Evolutionary conservation across 2,329 filamentous ascomycete genomes (phyloP).

Genomic region (Scedosporium apiospermum): DNA sequence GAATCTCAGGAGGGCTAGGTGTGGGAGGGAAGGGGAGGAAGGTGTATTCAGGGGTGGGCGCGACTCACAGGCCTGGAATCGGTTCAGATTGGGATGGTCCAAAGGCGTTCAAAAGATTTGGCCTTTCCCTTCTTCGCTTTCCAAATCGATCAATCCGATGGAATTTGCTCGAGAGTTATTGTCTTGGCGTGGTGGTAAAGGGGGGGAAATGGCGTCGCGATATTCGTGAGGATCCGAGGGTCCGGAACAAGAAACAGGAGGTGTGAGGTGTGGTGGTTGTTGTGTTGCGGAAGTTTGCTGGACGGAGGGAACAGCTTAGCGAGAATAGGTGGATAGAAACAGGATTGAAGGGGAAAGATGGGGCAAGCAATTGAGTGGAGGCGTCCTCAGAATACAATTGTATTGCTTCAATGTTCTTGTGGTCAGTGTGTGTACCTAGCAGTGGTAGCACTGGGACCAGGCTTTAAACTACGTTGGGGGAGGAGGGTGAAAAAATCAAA

Average conservation of each 20-base stretch:
- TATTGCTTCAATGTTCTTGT: too few relatives aligned
- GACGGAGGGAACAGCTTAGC: neutral
- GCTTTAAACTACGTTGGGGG: too few relatives aligned
- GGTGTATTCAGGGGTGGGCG: conserved; percentile 2
- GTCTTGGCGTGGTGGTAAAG: neutral
- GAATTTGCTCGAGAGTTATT: neutral
- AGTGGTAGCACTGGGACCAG: too few relatives aligned
- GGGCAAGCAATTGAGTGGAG: neutral
- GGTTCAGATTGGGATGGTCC: neutral
- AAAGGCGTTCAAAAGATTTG: neutral
- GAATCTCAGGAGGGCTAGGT: neutral
- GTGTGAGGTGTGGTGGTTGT: neutral
- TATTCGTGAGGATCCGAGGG: neutral
- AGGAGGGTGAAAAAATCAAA: too few relatives aligned
- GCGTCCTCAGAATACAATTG: neutral
- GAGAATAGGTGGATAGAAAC: neutral
- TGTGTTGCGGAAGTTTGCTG: conserved; percentile 1
- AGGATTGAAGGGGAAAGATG: neutral
- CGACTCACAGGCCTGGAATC: conserved; percentile 5
- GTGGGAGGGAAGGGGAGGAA: neutral
- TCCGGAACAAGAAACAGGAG: neutral
- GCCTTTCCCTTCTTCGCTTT: neutral
- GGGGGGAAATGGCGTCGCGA: neutral
- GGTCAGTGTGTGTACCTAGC: too few relatives aligned
- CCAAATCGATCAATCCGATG: neutral